Evolutionary conservation across 2,329 filamentous ascomycete species (phyloP), one percentile per base, ranked within the genome.

Genomic region (Monosporascus sp.): DNA sequence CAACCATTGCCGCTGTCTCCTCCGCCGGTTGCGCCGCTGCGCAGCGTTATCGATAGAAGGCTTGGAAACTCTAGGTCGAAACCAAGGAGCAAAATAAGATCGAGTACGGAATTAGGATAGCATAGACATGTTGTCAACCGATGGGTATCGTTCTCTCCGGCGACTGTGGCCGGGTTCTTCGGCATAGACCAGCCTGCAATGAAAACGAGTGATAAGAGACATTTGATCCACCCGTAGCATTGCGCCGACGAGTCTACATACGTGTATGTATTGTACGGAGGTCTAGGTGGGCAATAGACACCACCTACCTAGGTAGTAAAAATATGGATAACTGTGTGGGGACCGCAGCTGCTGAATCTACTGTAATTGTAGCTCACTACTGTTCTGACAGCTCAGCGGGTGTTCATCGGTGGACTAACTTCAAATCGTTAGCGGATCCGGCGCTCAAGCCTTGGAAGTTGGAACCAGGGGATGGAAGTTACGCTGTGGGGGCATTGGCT

Each of bases 1-100:
- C 78, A 45, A 87, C 84, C 84, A 87, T 87, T 61, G 53, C 38
- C 56, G 49, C 26, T 26, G 38, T 51, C 38, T 44, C 50, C 35
- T 24, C 24, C 44, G 14, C 20, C 52, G 26, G 35, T 48, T 37
- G 31, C 27, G 24, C 26, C n/a, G 22, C 3, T 17, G 22, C 43
- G 14, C 22, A 46, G 16, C 14, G 43, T 26, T 46, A 46, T 46
- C 43, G 22, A 46, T 46, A 46, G 24, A 22, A 27, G 43, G 20
- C 9, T 27, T 27, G 43, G 11, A n/a, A n/a, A 24, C 17, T n/a
- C 38, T 7, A n/a, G 38, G 5, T 35, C 2, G 31, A 35, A 31
- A 35, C 9, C 31, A 35, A 14, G 31, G 31, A 5, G 14, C 11
- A 35, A 14, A 5, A 14, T 14, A 14, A 35, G 31, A 14, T 11